Percentiles rank a stretch among this genome's conserved stretches.
These are phyloP conservation scores for Nyctanthes arbortristis DNA, from an alignment of 257 asterid species.

Conservation along the genomic window DNA sequence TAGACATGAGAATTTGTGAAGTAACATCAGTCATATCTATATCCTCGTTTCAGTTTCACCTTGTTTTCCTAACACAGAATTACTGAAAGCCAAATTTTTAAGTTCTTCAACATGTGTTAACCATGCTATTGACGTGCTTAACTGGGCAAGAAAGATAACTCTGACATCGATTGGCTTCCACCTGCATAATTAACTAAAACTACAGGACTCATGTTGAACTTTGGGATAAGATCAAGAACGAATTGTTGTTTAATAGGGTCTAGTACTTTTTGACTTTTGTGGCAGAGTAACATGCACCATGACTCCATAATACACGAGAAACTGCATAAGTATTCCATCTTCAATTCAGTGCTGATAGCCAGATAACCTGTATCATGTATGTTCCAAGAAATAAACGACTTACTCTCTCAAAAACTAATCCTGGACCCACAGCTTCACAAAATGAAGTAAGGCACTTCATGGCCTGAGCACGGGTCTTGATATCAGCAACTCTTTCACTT, in stretches of 20 bases:
- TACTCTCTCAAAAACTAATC: slow-evolving; percentile 93
- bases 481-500: slow-evolving; percentile 97
- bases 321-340: not conserved
- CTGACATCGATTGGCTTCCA: not conserved
- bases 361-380: not conserved
- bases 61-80: not conserved
- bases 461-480: slow-evolving; percentile 91
- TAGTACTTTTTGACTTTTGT: not conserved
- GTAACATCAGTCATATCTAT: not conserved
- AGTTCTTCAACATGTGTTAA: not conserved
- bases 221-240: not conserved
- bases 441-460: slow-evolving; percentile 93
- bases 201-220: not conserved
- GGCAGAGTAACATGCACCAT: not conserved
- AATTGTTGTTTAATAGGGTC: not conserved
- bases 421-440: slow-evolving; percentile 98
- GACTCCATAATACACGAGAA: not conserved
- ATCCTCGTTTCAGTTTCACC: not conserved
- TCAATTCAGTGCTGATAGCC: slow-evolving; percentile 2
- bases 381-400: slow-evolving; percentile 17
- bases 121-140: not conserved
- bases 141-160: not conserved
- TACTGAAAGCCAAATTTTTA: not conserved
- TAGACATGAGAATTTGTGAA: not conserved
- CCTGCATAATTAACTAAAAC: not conserved